Evolutionary conservation across 768 basidiomycete species (phyloP).

Genomic region (Hericium erinaceus): DNA sequence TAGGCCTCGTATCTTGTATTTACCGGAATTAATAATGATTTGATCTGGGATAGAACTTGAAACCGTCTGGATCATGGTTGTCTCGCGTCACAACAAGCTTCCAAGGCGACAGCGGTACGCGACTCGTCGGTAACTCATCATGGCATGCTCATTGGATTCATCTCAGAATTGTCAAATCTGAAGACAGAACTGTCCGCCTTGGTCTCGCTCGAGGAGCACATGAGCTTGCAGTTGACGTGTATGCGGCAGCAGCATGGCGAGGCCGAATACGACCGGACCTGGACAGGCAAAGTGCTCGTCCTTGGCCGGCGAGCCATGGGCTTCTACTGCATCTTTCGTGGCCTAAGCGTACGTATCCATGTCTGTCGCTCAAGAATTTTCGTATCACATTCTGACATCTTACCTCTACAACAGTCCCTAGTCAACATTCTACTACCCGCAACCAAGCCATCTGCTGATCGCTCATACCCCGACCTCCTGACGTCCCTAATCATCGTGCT

Average conservation of each 20-base stretch:
- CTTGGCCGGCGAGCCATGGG: conserved; percentile 7
- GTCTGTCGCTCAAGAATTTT: not conserved
- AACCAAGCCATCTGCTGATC: conserved; percentile 17
- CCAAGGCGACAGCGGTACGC: conserved; percentile 31
- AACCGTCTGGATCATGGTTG: conserved; percentile 28
- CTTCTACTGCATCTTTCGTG: conserved; percentile 23
- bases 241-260: conserved; percentile 6
- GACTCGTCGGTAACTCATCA: not conserved
- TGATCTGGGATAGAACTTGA: not conserved
- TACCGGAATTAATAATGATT: not conserved
- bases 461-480: conserved; percentile 33
- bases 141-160: not conserved
- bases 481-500: conserved; percentile 33
- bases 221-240: conserved; percentile 3
- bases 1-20: not conserved
- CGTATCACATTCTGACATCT: not conserved
- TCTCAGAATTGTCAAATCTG: conserved; percentile 13
- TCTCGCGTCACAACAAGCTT: conserved; percentile 42
- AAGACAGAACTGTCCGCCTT: conserved; percentile 10
- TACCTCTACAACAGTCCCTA: conserved; percentile 29
- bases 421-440: conserved; percentile 41
- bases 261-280: conserved; percentile 8
- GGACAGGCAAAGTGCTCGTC: conserved; percentile 8
- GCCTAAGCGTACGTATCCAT: conserved; percentile 21
- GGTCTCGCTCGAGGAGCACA: conserved; percentile 10